These are phyloP conservation scores for Pleurotus cornucopiae DNA, from an alignment of 768 basidiomycete species.

Conservation along the genomic window DNA sequence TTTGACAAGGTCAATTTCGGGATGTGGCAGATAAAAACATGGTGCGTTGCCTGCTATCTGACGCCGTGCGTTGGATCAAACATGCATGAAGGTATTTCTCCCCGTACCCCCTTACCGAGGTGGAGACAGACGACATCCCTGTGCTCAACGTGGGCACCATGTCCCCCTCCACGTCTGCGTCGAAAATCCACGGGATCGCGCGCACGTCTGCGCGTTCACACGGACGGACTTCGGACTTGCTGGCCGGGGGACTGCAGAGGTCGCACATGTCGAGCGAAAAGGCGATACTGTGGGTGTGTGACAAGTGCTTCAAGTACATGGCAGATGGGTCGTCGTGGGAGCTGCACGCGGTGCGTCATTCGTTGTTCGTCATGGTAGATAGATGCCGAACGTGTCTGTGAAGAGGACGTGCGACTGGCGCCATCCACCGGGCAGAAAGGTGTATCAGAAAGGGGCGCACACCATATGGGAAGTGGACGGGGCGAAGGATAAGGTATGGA, in stretches of 20 bases:
- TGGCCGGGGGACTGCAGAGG: constrained; percentile 59
- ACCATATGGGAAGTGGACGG: constrained; percentile 97
- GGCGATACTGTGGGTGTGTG: constrained; percentile 76
- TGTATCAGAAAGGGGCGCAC: constrained; percentile 86
- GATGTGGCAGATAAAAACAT: constrained; percentile 82
- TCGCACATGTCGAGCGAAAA: constrained; percentile 40
- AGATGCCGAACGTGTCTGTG: neutral
- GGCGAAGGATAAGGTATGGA: constrained; percentile 68
- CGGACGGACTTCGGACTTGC: constrained; percentile 69
- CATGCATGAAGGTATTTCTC: constrained; percentile 78
- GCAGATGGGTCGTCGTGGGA: constrained; percentile 67
- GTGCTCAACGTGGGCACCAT: constrained; percentile 13
- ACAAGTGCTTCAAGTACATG: constrained; percentile 98
- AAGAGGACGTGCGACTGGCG: constrained; percentile 65
- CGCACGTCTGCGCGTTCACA: constrained; percentile 55
- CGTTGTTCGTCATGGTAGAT: neutral
- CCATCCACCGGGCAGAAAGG: constrained; percentile 83
- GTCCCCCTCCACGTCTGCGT: constrained; percentile 14
- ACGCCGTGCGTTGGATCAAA: neutral
- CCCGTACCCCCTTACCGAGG: constrained; percentile 78
- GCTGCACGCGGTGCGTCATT: constrained; percentile 53
- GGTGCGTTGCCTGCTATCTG: constrained; percentile 43
- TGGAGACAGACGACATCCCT: constrained; percentile 51
- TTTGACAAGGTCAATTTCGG: constrained; percentile 87
- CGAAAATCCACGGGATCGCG: constrained; percentile 46